A percentile compares a stretch with the other conserved stretches of the same genome.
Conservation (phyloP, 441 rosid species). For the Erodium texanum region DNA sequence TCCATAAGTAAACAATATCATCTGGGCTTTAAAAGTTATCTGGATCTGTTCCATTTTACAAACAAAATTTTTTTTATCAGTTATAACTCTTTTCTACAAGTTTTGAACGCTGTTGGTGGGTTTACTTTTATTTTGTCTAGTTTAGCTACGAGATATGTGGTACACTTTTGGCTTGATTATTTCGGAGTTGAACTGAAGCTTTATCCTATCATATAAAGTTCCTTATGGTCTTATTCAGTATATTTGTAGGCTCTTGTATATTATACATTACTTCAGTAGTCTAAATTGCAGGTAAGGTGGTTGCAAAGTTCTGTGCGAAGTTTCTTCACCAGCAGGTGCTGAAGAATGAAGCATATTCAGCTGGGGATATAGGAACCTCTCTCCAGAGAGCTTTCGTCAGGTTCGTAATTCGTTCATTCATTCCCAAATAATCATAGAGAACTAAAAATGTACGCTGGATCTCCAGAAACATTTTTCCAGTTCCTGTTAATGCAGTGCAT, state of each 20-base stretch:
- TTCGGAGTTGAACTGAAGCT: background rate
- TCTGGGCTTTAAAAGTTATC: background rate
- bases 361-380: constrained; percentile 67
- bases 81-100: background rate
- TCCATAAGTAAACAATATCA: background rate
- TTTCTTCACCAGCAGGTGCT: constrained; percentile 77
- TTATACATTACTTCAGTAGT: background rate
- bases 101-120: background rate
- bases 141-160: background rate
- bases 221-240: background rate
- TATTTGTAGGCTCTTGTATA: background rate
- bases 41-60: no score
- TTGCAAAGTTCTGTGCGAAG: constrained; percentile 87
- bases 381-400: constrained; percentile 69
- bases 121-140: background rate
- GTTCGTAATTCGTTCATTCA: no score
- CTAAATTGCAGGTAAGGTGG: constrained; percentile 61
- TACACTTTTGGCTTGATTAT: background rate
- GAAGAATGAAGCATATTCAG: constrained; percentile 52
- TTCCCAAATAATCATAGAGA: background rate
- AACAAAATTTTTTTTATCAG: no score
- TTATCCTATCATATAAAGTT: background rate
- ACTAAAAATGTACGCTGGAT: no score
- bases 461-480: background rate
- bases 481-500: background rate